Base-by-base conservation (phyloP, 2,329 filamentous ascomycete species). In the Hypocrella siamensis region DNA sequence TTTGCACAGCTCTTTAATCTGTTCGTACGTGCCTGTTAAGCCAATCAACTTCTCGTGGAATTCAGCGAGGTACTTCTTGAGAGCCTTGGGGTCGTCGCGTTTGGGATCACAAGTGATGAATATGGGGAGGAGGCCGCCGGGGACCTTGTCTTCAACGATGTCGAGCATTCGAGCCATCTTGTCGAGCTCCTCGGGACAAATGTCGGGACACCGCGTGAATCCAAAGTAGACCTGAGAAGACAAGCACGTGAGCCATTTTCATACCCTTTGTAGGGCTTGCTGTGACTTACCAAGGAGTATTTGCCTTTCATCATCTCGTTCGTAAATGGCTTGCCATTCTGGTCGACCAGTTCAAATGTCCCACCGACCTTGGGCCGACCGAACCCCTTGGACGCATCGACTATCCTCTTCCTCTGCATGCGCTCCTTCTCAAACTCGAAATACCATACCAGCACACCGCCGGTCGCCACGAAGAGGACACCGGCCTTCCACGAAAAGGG, bases 81-180 rank as follows among this genome's bases (percentile, higher is more conserved):
- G 60, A 33, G 93, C 82, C 41, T 75, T 68, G 1, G 90, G 85
- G 11, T 76, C 85, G 58, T 98, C 90, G 43, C 90, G 77, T 28
- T 75, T 86, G 2, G 90, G 90, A 50, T 98, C 90, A 60, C 90
- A 96, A 28, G 85, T 93, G 42, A 98, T 83, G 56, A 98, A 96
- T 35, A 98, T 67, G 18, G 88, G 83, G 19, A 76, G 63, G 42
- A 94, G 58, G 31, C 64, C 56, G 28, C 54, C 54, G 3, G 68
- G 63, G 4, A 49, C 46, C 44, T 65, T 56, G 31, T 59, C 60
- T 42, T 75, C 61, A 28, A 78, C 67, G 6, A 70, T 63, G 50
- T 98, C 85, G 49, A 92, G 79, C 73, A 96, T 93, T 36, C 69
- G 67, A n/a, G 88, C 82, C 86, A 98, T 94, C 65, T 98, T 98